Evolutionary conservation across 495 filamentous ascomycete genomes (phyloP).

Genomic region (Cercophora sp.): DNA sequence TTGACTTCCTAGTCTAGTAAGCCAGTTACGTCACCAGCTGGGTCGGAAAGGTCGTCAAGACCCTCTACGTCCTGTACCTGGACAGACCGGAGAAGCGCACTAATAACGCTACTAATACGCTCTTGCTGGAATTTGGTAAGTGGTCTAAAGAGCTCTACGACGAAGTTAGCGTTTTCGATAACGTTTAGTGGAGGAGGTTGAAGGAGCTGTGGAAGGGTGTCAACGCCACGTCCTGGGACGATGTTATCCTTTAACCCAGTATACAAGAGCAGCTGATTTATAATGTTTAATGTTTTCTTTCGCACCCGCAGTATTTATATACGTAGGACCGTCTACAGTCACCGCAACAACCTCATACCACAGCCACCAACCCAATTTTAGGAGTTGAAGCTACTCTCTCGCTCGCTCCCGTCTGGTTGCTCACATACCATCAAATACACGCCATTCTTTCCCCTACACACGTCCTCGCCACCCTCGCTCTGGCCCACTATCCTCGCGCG

Average conservation of each 20-base stretch:
- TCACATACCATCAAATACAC: too few relatives aligned
- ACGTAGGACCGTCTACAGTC: too few relatives aligned
- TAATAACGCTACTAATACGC: conserved; percentile 33
- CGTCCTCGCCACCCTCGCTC: too few relatives aligned
- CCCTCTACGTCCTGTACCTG: background rate
- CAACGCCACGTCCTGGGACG: conserved; percentile 50
- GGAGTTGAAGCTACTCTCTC: too few relatives aligned
- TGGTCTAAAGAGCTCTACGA: conserved; percentile 46
- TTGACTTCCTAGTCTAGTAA: background rate
- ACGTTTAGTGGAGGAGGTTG: conserved; percentile 50
- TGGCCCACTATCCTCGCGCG: too few relatives aligned
- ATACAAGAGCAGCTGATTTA: conserved; percentile 50
- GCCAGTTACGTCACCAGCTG: background rate
- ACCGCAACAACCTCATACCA: too few relatives aligned
- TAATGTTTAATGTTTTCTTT: conserved; percentile 56
- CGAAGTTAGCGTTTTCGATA: conserved; percentile 57
- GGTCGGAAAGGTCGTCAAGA: background rate
- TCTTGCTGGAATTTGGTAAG: conserved; percentile 42
- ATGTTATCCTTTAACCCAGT: conserved; percentile 53
- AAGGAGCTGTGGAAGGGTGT: conserved; percentile 48
- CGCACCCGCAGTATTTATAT: conserved; percentile 45
- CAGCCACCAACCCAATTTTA: too few relatives aligned
- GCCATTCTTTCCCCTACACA: too few relatives aligned
- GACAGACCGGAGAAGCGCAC: background rate
- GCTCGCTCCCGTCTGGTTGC: too few relatives aligned